Base-by-base conservation (phyloP, 1,284 basidiomycete genomes). In the Sporisorium scitamineum region DNA sequence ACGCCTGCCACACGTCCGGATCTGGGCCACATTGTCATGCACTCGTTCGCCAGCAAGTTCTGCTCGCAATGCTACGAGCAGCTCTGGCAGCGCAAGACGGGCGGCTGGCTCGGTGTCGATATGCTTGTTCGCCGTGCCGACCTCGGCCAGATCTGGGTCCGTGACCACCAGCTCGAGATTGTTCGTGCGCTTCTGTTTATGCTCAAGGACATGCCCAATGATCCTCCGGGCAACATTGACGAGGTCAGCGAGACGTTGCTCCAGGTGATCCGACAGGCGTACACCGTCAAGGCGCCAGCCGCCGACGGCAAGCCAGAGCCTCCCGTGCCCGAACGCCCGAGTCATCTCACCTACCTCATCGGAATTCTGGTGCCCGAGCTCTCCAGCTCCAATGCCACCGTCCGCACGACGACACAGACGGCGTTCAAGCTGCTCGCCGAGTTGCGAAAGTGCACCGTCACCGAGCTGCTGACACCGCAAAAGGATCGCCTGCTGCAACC, bases 131-230 rank as follows among this genome's bases (percentile, higher is more conserved):
- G 83, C 11, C 69, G 74, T 13, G 80, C 81, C 32, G 89, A 91
- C 24, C 87, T 97, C 27, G 90, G 90, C 76, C 55, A 69, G 57
- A 61, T 69, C 27, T 97, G 95, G 93, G 89, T 95, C 54, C 89
- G 90, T 69, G 94, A 97, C 62, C 91, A 94, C 52, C 93, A 97
- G 85, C 89, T 94, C 48, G 96, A 99, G 80, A 91, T 97, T 72
- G 90, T 95, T 55, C 92, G 95, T 50, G 95, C 93, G 5, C 89
- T 99, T 34, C 88, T 99, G 50, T 95, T 95, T 83, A 93, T 96
- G 71, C 88, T 99, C 54, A 98, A 99, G 85, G 96, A 99, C 84
- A 93, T 97, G 84, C 95, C 97, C 0, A 90, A 90, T 75, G 95
- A 99, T 77, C 89, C 95, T 45, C 93, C 94, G 0, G 90, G 90